Conservation (phyloP, 805 yeast genomes). For the Ogataea philodendri region DNA sequence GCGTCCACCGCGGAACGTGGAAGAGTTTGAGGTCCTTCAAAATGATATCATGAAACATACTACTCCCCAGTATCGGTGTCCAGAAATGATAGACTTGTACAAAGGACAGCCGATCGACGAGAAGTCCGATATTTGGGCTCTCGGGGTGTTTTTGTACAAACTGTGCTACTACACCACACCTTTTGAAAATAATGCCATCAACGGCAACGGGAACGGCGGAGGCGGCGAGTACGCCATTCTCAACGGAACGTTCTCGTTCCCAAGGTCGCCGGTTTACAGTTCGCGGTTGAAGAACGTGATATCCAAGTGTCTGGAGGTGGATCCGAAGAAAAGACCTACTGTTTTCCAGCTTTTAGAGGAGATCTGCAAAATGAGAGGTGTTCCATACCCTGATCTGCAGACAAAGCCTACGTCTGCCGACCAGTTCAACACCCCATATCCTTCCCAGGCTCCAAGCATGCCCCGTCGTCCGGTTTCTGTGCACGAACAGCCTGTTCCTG, state of each 20-base stretch:
- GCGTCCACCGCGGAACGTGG: slow-evolving; percentile 59
- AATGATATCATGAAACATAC: slow-evolving; percentile 76
- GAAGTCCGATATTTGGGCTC: slow-evolving; percentile 83
- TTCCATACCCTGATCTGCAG: slow-evolving; percentile 34
- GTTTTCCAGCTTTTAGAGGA: slow-evolving; percentile 70
- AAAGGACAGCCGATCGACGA: slow-evolving; percentile 73
- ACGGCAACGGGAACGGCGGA: slow-evolving; percentile 34
- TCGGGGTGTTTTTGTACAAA: slow-evolving; percentile 75
- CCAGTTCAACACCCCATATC: not conserved
- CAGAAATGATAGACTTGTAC: slow-evolving; percentile 77
- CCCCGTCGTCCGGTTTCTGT: slow-evolving; percentile 5
- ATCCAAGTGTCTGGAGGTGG: slow-evolving; percentile 55
- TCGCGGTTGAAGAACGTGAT: slow-evolving; percentile 63
- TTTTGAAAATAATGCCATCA: slow-evolving; percentile 52
- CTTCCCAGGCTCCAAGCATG: slow-evolving; percentile 2
- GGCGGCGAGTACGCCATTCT: slow-evolving; percentile 63
- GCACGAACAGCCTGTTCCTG: slow-evolving; percentile 17
- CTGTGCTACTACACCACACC: slow-evolving; percentile 82
- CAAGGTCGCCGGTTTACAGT: slow-evolving; percentile 56
- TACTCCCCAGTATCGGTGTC: slow-evolving; percentile 81
- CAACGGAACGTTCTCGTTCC: slow-evolving; percentile 52
- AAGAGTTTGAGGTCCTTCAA: slow-evolving; percentile 57
- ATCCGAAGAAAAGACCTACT: slow-evolving; percentile 72
- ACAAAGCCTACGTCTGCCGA: slow-evolving; percentile 26
- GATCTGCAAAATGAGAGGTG: slow-evolving; percentile 57